Evolutionary conservation across 169 alveolate species (phyloP), one percentile per base, ranked within the genome.

Genomic region (Cyclospora cayetanensis): DNA sequence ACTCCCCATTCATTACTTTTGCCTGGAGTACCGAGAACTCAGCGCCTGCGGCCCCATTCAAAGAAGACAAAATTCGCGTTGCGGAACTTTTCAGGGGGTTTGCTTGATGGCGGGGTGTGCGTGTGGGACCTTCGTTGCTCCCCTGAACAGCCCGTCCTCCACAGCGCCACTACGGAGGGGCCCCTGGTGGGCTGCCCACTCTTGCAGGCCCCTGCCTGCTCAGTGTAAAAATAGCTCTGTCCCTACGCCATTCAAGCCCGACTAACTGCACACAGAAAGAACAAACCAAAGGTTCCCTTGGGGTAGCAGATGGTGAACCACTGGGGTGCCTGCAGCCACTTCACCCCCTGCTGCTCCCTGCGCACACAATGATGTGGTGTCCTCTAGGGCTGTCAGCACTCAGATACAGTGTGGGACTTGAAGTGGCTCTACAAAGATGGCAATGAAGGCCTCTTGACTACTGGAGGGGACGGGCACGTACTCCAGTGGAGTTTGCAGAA

Each of bases 361-460:
- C 34, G 35, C 77, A n/a, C n/a, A n/a, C n/a, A n/a, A n/a, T 11
- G 43, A 37, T 66, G 77, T 42, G 11, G 18, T 22, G 4, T 15
- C 42, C 18, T 20, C 42, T 63, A 74, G 85, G 85, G 85, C 41
- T 74, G 87, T 29, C 68, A 79, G 91, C 99, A 97, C 93, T 96
- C 97, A 41, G 99, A 97, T 93, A 95, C 97, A 52, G 97, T 97
- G 53, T 97, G 99, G 98, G 99, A 97, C 95, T 95, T 97, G 34
- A 93, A 96, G 82, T 97, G 99, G 99, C 96, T 93, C 20, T 90
- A 89, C 90, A 85, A 85, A 50, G 91, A 88, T 72, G 91, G 86
- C 77, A 22, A 65, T 9, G 92, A 70, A 68, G 65, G 68, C 66
- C 76, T 91, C 93, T 29, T 87, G 34, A 41, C 92, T 25, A 91